Conservation (phyloP, 768 basidiomycete genomes). For the Pleurotus sapidus region DNA sequence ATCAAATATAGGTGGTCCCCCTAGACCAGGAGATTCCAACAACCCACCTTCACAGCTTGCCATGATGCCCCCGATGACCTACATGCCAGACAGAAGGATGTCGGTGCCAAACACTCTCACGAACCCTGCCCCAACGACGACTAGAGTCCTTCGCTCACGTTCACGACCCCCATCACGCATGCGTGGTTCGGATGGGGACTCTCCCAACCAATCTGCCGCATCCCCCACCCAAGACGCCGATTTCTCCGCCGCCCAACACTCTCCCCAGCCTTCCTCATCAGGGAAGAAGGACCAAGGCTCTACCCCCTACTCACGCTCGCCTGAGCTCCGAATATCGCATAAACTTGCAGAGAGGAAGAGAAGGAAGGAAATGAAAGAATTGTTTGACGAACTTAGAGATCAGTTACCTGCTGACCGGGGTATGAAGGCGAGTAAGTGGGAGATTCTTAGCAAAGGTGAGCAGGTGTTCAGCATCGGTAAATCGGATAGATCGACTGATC, state of each 20-base stretch:
- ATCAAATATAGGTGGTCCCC: slow-evolving; percentile 35
- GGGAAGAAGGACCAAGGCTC: slow-evolving; percentile 43
- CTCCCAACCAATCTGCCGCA: slow-evolving; percentile 30
- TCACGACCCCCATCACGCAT: slow-evolving; percentile 72
- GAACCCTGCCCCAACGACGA: slow-evolving; percentile 35
- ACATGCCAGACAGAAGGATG: slow-evolving; percentile 69
- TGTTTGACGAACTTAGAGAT: slow-evolving; percentile 95
- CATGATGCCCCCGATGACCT: slow-evolving; percentile 59
- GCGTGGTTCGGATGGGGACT: slow-evolving; percentile 38
- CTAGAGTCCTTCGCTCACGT: slow-evolving; percentile 58
- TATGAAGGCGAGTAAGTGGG: slow-evolving; percentile 99
- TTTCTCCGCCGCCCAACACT: slow-evolving; percentile 30
- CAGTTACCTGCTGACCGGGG: slow-evolving; percentile 89
- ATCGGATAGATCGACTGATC: slow-evolving; percentile 2
- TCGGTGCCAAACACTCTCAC: slow-evolving; percentile 64
- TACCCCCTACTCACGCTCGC: slow-evolving; percentile 93
- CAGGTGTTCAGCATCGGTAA: slow-evolving; percentile 1
- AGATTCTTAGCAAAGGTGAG: slow-evolving; percentile 93
- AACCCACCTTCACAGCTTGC: slow-evolving; percentile 28
- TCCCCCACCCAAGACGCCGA: slow-evolving; percentile 40
- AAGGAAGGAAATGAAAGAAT: slow-evolving; percentile 98
- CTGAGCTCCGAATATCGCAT: slow-evolving; percentile 92
- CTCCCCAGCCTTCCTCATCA: slow-evolving; percentile 31
- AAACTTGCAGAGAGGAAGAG: slow-evolving; percentile 97
- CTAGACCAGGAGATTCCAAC: slow-evolving; percentile 49